Evolutionary conservation across 1,284 basidiomycete species (phyloP), one percentile per base, ranked within the genome.

Genomic region (Moniliella sp.): DNA sequence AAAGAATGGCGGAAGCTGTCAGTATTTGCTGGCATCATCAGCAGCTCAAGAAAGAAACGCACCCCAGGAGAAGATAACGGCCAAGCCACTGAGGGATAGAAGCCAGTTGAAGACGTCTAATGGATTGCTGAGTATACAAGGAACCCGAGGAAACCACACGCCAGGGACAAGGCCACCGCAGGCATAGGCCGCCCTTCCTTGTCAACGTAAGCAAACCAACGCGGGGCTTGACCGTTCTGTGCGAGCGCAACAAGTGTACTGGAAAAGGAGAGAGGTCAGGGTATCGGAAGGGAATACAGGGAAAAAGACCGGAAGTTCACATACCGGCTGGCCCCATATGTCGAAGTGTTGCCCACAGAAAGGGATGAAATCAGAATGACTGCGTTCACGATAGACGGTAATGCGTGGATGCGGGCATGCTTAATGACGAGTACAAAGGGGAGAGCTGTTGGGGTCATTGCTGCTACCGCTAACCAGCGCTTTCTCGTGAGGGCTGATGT

Each of bases 171-270:
- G 25, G 62, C 12, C 10, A 66, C 55, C 7, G 67, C 64, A 31
- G 42, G 62, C 4, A 66, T 46, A 1, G 68, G 68, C n/a, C 67
- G 63, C 17, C 67, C 66, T n/a, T 62, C 48, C 42, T 67, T 65
- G 62, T 69, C 67, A 33, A 69, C 61, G 46, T 65, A 48, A 14
- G 36, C 34, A 34, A 62, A 61, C 31, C 57, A 19, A 31, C 49
- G 54, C 36, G 66, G 66, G 1, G 64, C 65, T 45, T 64, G 64
- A 12, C 65, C 64, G 15, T 46, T 43, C 31, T 48, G 45, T 3
- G 50, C 43, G 27, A 61, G 44, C 15, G 63, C 57, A 25, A 54
- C 51, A 16, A 62, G 50, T n/a, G 61, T 63, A 16, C 63, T 36
- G 0, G 48, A 50, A 50, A n/a, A n/a, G n/a, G n/a, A n/a, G n/a